Conservation (phyloP, 2,329 filamentous ascomycete species). For the Didymella sp. region DNA sequence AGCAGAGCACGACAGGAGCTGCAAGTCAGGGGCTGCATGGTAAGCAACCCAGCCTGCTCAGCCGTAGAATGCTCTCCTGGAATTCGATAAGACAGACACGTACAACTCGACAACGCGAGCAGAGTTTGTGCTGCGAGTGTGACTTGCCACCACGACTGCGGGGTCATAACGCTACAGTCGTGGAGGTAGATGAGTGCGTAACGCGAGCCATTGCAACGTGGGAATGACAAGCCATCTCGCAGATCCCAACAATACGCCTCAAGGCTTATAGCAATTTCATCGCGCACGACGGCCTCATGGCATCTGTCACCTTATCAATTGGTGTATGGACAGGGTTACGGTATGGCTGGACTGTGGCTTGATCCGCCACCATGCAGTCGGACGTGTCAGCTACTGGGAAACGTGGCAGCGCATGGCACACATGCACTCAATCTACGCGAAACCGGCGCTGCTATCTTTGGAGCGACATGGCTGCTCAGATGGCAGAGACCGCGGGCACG, state of each 20-base stretch:
- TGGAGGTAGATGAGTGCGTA: not conserved
- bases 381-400: conserved; percentile 3
- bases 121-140: not conserved
- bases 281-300: not conserved
- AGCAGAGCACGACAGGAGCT: conserved; percentile 1
- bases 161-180: not conserved
- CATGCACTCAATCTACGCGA: not conserved
- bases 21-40: conserved; percentile 1
- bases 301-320: not conserved
- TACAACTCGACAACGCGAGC: not conserved
- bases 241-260: not conserved
- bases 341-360: not conserved
- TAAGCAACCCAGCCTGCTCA: not conserved
- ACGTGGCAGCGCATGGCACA: conserved; percentile 9
- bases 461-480: no score
- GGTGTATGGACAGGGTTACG: not conserved
- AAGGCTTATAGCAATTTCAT: not conserved
- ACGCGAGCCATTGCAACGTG: not conserved
- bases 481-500: not conserved
- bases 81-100: not conserved
- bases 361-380: conserved; percentile 1
- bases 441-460: not conserved
- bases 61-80: no score
- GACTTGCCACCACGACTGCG: not conserved
- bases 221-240: not conserved